Conservation (phyloP, 805 yeast species). For the Teunomyces pallodes region DNA sequence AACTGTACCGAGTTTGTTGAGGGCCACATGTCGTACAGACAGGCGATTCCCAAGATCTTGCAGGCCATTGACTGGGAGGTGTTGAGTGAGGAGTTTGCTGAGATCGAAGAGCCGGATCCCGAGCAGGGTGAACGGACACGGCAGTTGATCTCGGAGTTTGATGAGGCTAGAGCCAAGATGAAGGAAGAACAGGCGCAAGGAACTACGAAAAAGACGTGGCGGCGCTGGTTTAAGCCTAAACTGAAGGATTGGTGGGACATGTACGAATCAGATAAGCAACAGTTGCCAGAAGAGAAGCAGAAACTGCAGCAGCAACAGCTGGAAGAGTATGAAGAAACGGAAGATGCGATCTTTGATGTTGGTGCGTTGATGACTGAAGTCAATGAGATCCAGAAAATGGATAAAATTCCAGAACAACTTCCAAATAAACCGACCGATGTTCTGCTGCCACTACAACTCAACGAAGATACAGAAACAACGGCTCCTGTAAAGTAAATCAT, state of each 20-base stretch:
- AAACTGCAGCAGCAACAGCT: neutral
- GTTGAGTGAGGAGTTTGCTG: constrained; percentile 85
- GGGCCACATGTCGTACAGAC: constrained; percentile 98
- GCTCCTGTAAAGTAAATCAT: neutral
- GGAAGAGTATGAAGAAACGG: neutral
- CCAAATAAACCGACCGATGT: constrained; percentile 12
- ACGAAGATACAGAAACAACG: constrained; percentile 21
- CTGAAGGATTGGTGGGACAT: constrained; percentile 61
- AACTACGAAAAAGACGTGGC: constrained; percentile 43
- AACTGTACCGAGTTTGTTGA: constrained; percentile 85
- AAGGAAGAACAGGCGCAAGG: constrained; percentile 37
- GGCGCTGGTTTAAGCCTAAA: constrained; percentile 45
- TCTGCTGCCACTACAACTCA: constrained; percentile 8
- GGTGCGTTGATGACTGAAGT: constrained; percentile 44
- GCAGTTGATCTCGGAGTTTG: constrained; percentile 78
- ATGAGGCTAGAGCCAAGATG: constrained; percentile 71
- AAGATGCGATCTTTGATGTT: constrained; percentile 42
- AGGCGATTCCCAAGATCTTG: constrained; percentile 82
- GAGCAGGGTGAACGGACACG: constrained; percentile 82
- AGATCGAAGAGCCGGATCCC: constrained; percentile 94
- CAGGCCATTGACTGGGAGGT: constrained; percentile 74
- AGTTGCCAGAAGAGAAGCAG: neutral
- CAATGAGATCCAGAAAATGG: constrained; percentile 40
- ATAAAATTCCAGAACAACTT: constrained; percentile 13
- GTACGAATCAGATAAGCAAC: constrained; percentile 23